Base-by-base conservation (phyloP, 2,329 filamentous ascomycete species). In the Xylaria sp. region DNA sequence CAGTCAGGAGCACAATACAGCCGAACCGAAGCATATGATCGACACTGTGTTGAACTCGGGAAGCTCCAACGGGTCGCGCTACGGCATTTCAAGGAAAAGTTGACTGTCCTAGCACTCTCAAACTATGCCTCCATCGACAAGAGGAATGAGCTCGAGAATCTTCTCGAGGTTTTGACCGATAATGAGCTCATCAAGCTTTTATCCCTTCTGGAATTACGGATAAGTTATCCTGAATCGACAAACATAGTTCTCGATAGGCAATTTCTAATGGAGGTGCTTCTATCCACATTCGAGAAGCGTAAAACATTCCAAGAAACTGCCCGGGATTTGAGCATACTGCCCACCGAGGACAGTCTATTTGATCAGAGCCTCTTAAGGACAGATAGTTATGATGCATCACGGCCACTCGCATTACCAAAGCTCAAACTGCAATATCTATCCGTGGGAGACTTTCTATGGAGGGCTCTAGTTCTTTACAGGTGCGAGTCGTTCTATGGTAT, bases 401-500 rank as follows among this genome's bases (percentile, higher is more conserved):
- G 89, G 57, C 94, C 96, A 5, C 85, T 99, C 67, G 93, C 96
- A 2, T 89, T 99, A 52, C 96, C 96, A 2, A 99, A 99, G 79
- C 82, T 98, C 55, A 99, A 98, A 75, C 84, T 99, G 34, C 96
- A 99, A 78, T 99, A 99, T 80, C 85, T 99, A 15, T 97, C 94
- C 2, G 89, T 97, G 60, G 94, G 94, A 2, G 96, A 99, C 80
- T 99, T 99, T 75, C 83, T 99, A n/a, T 99, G 94, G 94, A 89
- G 97, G 71, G 94, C 95, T 0, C 91, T 98, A 76, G 87, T 97
- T 15, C 84, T 99, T 9, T 96, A 97, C 78, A 90, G 95, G 50
- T 92, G 91, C 68, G 96, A 99, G 80, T 89, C 95, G 0, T 98
- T 98, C 79, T 98, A 97, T 79, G 93, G 94, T 69, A 95, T 99